Evolutionary conservation across 1,139 yeast species (phyloP).

Genomic region (Taphrina pruni): DNA sequence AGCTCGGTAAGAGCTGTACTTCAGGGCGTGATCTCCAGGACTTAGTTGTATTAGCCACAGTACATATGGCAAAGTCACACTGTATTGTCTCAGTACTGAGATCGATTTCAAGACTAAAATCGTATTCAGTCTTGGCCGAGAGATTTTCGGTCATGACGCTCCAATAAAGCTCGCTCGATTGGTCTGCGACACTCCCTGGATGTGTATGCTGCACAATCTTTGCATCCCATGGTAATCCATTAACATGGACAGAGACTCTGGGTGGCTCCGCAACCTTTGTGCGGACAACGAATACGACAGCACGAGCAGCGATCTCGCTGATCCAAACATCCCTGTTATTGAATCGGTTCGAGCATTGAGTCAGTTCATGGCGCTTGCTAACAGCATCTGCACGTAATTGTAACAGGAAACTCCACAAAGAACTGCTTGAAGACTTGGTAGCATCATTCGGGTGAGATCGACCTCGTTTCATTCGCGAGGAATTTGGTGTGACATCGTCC

Average conservation of each 20-base stretch:
- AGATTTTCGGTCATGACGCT: slow-evolving; percentile 20
- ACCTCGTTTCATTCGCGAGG: background rate
- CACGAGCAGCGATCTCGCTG: slow-evolving; percentile 22
- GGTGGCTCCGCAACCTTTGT: slow-evolving; percentile 7
- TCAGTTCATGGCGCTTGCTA: slow-evolving; percentile 17
- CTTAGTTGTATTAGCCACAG: slow-evolving; percentile 2
- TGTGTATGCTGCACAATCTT: background rate
- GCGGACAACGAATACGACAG: slow-evolving; percentile 14
- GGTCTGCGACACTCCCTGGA: background rate
- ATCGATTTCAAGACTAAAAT: slow-evolving; percentile 6
- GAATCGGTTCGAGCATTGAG: background rate
- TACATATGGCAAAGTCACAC: slow-evolving; percentile 25
- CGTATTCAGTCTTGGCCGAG: slow-evolving; percentile 37
- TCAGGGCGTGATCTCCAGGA: slow-evolving; percentile 3
- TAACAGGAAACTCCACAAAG: slow-evolving; percentile 30
- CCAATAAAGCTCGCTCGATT: slow-evolving; percentile 2
- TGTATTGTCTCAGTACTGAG: background rate
- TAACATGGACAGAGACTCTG: slow-evolving; percentile 13
- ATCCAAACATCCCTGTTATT: slow-evolving; percentile 17
- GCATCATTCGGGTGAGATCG: background rate
- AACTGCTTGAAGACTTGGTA: background rate
- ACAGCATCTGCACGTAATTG: slow-evolving; percentile 15
- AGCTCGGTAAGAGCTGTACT: slow-evolving; percentile 4
- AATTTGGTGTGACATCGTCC: background rate
- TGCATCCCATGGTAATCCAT: slow-evolving; percentile 33